Base-by-base conservation (phyloP, 306 rosid species). In the Sesbania bispinosa region DNA sequence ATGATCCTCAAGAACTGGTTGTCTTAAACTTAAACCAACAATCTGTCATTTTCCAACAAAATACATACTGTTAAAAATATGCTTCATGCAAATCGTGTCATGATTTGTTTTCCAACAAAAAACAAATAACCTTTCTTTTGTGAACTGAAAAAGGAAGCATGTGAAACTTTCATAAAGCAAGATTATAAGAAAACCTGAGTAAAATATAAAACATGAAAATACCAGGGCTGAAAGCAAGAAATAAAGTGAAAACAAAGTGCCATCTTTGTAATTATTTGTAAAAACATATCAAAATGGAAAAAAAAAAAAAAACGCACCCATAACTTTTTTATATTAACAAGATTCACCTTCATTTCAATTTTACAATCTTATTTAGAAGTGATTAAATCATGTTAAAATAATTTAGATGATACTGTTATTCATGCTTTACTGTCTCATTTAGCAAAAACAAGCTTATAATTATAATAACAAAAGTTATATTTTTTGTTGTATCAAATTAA, bases 1-100 rank as follows among this genome's bases (percentile, higher is more conserved):
- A 61, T 50, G 27, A 42, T 32, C 41, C 29, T 77, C 48, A 48
- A 67, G 35, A 24, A 68, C 38, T 15, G 24, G 75, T n/a, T 36
- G 1, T 20, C 65, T 35, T 76, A 43, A 23, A 47, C 69, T 35
- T 76, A 43, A 23, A 47, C 69, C 55, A 41, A 19, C 10, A 24
- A 33, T 26, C 35, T 29, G 23, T 9, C 67, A 24, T 54, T 64
- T 75, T 7, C 67, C 50, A 75, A 20, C 46, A 20, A 65, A 64
- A 27, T 20, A 27, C 39, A 75, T 50, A 19, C 65, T 62, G 39
- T 2, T 48, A 38, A 38, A 18, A 21, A 33, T 33, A 57, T 32
- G 35, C 27, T n/a, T 36, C 10, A 11, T 29, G 19, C 7, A 50
- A 13, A 50, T 13, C 16, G 7, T 24, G 47, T 58, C 33, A 10